Evolutionary conservation across 768 basidiomycete species (phyloP).

Genomic region (Boletus reticuloceps): DNA sequence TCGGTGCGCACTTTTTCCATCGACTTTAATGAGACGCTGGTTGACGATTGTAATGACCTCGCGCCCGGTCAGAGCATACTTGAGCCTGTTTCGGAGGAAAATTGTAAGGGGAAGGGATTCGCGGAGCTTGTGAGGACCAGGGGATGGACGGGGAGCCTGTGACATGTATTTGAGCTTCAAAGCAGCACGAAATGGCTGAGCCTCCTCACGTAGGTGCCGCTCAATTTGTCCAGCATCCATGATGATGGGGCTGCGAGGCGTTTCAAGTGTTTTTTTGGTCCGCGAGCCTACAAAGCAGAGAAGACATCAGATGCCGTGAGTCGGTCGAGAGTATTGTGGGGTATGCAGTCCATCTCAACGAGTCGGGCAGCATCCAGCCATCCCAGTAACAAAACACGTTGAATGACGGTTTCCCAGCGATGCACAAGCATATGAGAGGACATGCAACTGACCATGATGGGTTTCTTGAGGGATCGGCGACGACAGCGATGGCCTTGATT

Average conservation of each 20-base stretch:
- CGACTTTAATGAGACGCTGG: constrained; percentile 97
- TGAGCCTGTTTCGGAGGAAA: constrained; percentile 98
- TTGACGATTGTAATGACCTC: constrained; percentile 95
- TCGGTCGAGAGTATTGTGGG: background rate
- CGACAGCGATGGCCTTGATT: constrained; percentile 22
- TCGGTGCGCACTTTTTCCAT: constrained; percentile 98
- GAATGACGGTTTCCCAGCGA: background rate
- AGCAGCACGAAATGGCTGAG: background rate
- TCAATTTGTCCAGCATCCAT: constrained; percentile 99
- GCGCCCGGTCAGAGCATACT: constrained; percentile 96
- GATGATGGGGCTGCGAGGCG: constrained; percentile 94
- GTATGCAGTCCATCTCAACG: constrained; percentile 19
- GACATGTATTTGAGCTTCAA: constrained; percentile 8
- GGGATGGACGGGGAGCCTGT: constrained; percentile 93
- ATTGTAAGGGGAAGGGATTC: constrained; percentile 96
- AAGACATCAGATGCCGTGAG: constrained; percentile 14
- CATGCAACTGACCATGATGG: constrained; percentile 31
- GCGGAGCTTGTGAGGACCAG: constrained; percentile 98
- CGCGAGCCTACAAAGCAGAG: constrained; percentile 71
- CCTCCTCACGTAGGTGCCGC: constrained; percentile 82
- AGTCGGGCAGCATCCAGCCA: constrained; percentile 27
- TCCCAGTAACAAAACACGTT: background rate
- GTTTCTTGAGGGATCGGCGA: constrained; percentile 27
- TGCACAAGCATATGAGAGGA: background rate
- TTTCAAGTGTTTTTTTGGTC: constrained; percentile 99